Evolutionary conservation across 441 rosid species (phyloP).

Genomic region (Breynia disticha): DNA sequence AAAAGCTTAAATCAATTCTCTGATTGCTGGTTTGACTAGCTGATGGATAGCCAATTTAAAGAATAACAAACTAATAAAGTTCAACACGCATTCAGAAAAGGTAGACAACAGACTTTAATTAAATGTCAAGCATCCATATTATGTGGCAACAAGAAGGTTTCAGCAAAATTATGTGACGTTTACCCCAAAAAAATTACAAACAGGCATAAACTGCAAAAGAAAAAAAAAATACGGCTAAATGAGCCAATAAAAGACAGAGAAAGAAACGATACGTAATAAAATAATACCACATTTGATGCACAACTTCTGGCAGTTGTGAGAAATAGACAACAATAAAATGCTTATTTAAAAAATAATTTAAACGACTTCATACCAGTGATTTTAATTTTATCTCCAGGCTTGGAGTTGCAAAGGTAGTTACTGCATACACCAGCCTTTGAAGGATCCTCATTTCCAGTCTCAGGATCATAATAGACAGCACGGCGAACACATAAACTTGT

Average conservation of each 20-base stretch:
- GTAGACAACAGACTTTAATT: neutral
- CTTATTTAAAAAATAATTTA: neutral
- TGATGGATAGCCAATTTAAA: no score
- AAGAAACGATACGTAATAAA: no score
- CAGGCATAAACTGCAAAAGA: no score
- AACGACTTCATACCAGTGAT: conserved; percentile 54
- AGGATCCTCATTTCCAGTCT: conserved; percentile 85
- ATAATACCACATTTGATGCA: no score
- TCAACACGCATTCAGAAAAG: neutral
- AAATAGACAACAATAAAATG: neutral
- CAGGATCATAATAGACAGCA: conserved; percentile 84
- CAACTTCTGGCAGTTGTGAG: neutral
- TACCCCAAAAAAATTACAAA: no score
- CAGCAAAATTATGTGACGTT: neutral
- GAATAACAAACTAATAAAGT: neutral
- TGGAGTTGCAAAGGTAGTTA: conserved; percentile 80
- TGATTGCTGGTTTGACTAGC: no score
- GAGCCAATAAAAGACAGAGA: no score
- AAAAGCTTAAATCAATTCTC: neutral
- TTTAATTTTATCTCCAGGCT: conserved; percentile 80
- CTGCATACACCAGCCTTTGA: conserved; percentile 86
- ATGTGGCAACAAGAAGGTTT: neutral
- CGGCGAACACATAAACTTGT: conserved; percentile 95
- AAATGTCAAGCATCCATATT: neutral
- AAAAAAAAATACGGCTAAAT: no score